These are phyloP conservation scores for Sporothrix curviconia DNA, from an alignment of 2,329 filamentous ascomycete genomes.

Conservation along the genomic window DNA sequence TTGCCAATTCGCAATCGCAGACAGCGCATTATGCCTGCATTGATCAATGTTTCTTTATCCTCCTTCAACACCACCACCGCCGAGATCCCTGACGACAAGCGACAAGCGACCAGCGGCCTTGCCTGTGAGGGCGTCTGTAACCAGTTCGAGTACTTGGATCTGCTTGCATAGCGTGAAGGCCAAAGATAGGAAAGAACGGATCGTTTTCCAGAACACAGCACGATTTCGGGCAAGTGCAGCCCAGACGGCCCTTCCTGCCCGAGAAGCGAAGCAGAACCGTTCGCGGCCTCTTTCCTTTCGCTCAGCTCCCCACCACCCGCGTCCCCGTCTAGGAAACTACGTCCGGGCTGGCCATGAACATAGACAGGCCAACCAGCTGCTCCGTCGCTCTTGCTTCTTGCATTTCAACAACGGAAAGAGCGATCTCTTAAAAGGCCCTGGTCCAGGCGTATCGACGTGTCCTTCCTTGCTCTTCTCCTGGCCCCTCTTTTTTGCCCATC, in stretches of 20 bases:
- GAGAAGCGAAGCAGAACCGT: neutral
- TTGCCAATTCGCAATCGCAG: conserved; percentile 1
- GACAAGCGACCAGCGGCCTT: no score
- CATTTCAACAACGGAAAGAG: neutral
- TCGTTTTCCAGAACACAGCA: neutral
- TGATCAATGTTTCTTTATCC: neutral
- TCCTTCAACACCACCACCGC: neutral
- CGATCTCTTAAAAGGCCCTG: neutral
- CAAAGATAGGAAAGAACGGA: neutral
- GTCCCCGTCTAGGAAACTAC: conserved; percentile 1
- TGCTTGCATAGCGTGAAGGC: neutral
- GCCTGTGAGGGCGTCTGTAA: no score
- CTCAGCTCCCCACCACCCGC: neutral
- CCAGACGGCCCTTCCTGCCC: neutral
- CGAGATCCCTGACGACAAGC: no score
- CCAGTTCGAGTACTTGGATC: no score
- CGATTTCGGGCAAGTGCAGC: conserved; percentile 1
- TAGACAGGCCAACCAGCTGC: neutral
- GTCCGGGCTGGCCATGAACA: neutral
- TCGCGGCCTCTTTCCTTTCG: neutral
- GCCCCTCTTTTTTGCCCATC: neutral
- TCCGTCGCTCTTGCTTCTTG: neutral
- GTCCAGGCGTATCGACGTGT: neutral
- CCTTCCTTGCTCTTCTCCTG: neutral
- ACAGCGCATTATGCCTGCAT: neutral